Evolutionary conservation across 805 yeast species (phyloP), one percentile per base, ranked within the genome.

Genomic region (Naumovozyma baii): DNA sequence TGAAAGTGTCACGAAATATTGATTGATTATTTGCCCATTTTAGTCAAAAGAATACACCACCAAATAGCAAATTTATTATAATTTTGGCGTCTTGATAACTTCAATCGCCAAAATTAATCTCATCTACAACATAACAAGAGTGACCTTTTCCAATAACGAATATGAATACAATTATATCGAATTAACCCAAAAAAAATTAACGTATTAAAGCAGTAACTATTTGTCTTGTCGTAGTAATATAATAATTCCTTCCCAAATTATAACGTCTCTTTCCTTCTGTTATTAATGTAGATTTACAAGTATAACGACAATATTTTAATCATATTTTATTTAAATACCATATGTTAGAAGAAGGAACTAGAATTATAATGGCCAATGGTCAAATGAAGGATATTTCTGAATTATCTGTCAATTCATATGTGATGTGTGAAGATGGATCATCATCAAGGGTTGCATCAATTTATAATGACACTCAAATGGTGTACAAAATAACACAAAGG

Each of bases 351-450:
- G 61, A 61, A 44, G 69, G 69, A 33, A 64, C 70, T 14, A 42
- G 58, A 41, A 67, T 71, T 18, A 40, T 67, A 45, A 63, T 67
- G 71, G 67, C 68, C 25, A 59, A 68, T 50, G 75, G 75, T 47
- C 26, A 48, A 28, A 54, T 53, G 20, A 51, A 49, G 35, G 48
- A 44, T 4, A 55, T 70, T 37, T 67, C 66, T 43, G 51, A 59
- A 16, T 44, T 70, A 37, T 37, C 46, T 16, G 54, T 59, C 38
- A 70, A 69, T 45, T 69, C 67, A 18, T 18, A 33, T 15, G 69
- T 70, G 31, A 53, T 68, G 63, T 70, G 73, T 50, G 58, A 58
- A 39, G 73, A 69, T 46, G 74, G 74, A 39, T 36, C 44, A 8
- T 54, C 66, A 20, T 61, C 71, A 46, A 41, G 46, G 14, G 72